Percentiles rank a stretch among this genome's conserved stretches.
These are phyloP conservation scores for Zygosaccharomyces lentus DNA, from an alignment of 805 yeast genomes.

Conservation along the genomic window DNA sequence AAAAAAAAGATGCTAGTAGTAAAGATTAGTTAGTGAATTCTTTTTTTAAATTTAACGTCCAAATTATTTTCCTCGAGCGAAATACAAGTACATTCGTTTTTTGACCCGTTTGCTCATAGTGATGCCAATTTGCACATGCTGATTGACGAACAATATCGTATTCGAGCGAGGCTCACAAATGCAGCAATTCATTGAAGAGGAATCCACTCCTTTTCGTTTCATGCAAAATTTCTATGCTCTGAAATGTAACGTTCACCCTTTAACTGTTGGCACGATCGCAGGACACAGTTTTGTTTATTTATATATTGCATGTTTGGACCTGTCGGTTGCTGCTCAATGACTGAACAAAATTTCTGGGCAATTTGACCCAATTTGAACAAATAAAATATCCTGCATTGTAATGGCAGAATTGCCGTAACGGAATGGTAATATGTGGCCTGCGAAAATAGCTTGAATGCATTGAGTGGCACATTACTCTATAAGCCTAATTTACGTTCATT, in stretches of 20 bases:
- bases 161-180: too few relatives aligned
- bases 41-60: neutral
- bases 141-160: too few relatives aligned
- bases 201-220: conserved; percentile 4
- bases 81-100: too few relatives aligned
- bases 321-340: conserved; percentile 56
- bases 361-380: conserved; percentile 37
- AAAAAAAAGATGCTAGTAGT: conserved; percentile 2
- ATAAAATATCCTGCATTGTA: conserved; percentile 9
- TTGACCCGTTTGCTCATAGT: too few relatives aligned
- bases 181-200: too few relatives aligned
- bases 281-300: conserved; percentile 67
- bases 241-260: conserved; percentile 73
- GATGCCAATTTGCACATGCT: too few relatives aligned
- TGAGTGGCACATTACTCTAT: conserved; percentile 33
- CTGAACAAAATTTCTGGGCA: conserved; percentile 52
- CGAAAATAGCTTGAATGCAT: conserved; percentile 16
- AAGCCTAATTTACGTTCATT: conserved; percentile 30
- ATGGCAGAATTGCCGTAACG: conserved; percentile 7
- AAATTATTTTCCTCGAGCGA: too few relatives aligned
- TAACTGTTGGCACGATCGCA: conserved; percentile 60
- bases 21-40: neutral
- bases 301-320: conserved; percentile 61
- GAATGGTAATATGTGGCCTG: conserved; percentile 7
- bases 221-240: conserved; percentile 45